Percentiles rank a stretch among this genome's conserved stretches.
Evolutionary conservation across 495 filamentous ascomycete genomes (phyloP).

Genomic region (Lophiostoma macrostomum): DNA sequence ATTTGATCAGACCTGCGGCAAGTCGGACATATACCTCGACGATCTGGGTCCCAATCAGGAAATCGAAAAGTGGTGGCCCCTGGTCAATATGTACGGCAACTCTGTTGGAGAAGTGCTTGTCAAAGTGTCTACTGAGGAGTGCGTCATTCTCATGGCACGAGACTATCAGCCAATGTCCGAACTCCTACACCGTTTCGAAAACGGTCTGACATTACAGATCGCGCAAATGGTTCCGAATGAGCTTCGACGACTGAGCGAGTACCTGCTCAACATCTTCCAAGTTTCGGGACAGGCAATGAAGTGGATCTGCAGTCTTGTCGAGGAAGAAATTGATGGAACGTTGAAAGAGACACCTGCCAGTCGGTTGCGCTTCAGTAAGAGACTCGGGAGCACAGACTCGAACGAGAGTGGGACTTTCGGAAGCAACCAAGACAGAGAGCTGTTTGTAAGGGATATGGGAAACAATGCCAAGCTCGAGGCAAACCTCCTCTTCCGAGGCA

Average conservation of each 20-base stretch:
- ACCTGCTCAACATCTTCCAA: conserved; percentile 91
- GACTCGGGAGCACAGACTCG: conserved; percentile 78
- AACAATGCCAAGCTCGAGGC: conserved; percentile 68
- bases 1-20: conserved; percentile 63
- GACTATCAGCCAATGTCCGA: conserved; percentile 85
- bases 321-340: conserved; percentile 94
- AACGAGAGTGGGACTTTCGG: conserved; percentile 53
- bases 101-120: conserved; percentile 83
- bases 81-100: conserved; percentile 70
- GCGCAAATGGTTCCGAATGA: conserved; percentile 72
- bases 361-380: conserved; percentile 68
- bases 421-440: conserved; percentile 53
- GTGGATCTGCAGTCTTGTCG: conserved; percentile 89
- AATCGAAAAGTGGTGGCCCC: conserved; percentile 84
- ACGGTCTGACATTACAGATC: conserved; percentile 81
- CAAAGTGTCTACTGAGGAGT: conserved; percentile 77
- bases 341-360: conserved; percentile 70
- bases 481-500: conserved; percentile 92
- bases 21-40: conserved; percentile 80
- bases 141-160: conserved; percentile 78
- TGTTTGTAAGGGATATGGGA: conserved; percentile 62
- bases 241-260: conserved; percentile 76
- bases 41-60: conserved; percentile 75
- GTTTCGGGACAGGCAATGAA: conserved; percentile 84
- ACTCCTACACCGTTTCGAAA: conserved; percentile 77